Conservation (phyloP, 2,329 filamentous ascomycete genomes). For the Fusarium pseudograminearum region DNA sequence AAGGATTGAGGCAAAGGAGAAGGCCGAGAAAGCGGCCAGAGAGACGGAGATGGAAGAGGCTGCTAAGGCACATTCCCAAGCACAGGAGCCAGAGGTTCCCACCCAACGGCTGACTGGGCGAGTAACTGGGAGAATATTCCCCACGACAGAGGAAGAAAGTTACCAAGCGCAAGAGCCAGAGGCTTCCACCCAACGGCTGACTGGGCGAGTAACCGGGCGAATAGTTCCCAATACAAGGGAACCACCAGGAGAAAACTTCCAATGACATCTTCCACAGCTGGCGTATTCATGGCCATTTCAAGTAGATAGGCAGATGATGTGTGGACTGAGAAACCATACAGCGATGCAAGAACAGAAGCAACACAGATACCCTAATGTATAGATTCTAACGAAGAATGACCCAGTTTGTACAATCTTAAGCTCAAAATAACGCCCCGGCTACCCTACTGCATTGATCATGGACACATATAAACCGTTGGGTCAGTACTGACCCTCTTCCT, state of each 20-base stretch:
- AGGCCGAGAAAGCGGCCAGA: slow-evolving; percentile 38
- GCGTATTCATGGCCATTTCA: neutral
- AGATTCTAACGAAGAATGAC: slow-evolving; percentile 38
- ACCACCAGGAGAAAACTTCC: neutral
- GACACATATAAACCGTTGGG: slow-evolving; percentile 27
- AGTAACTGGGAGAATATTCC: neutral
- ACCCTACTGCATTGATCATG: slow-evolving; percentile 36
- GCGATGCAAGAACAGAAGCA: slow-evolving; percentile 10
- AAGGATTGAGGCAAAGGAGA: slow-evolving; percentile 56
- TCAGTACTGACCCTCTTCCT: slow-evolving; percentile 31
- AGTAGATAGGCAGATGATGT: slow-evolving; percentile 17
- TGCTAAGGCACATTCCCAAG: neutral
- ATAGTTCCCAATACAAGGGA: neutral
- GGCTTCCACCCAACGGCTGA: too few species aligned
- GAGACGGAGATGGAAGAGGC: slow-evolving; percentile 12
- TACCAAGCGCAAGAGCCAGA: neutral
- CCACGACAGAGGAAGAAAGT: neutral
- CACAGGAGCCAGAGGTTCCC: neutral
- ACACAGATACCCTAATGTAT: slow-evolving; percentile 21
- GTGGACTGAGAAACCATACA: slow-evolving; percentile 34
- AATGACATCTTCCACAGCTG: neutral
- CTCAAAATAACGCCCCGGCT: slow-evolving; percentile 35
- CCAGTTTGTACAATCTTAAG: slow-evolving; percentile 18
- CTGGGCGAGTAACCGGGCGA: too few species aligned
- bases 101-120: neutral